These are phyloP conservation scores for Agrocybe chaxingu DNA, from an alignment of 768 basidiomycete genomes.

Conservation along the genomic window DNA sequence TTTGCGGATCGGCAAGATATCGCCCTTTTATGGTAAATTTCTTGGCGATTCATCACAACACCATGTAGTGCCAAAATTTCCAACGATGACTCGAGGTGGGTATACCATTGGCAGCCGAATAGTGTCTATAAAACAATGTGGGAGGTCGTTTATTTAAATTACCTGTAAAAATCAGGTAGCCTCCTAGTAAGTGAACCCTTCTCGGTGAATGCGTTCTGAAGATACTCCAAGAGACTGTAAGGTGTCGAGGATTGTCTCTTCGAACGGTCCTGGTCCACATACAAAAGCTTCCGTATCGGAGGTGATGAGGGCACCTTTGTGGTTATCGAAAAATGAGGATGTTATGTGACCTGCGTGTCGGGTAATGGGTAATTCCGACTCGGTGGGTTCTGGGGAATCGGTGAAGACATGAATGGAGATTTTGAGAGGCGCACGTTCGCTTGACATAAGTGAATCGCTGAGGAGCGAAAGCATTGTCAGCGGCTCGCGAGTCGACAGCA, in stretches of 20 bases:
- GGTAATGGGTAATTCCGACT: slow-evolving; percentile 3
- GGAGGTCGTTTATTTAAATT: no score
- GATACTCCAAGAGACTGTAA: slow-evolving; percentile 34
- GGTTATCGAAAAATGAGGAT: slow-evolving; percentile 21
- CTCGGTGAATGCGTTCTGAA: slow-evolving; percentile 27
- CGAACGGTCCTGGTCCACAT: slow-evolving; percentile 50
- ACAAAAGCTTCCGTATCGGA: slow-evolving; percentile 33
- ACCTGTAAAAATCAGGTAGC: no score
- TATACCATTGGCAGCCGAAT: no score
- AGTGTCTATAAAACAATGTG: no score
- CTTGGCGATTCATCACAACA: no score
- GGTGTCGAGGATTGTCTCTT: slow-evolving; percentile 30
- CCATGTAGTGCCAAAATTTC: no score
- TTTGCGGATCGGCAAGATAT: no score
- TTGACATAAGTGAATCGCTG: slow-evolving; percentile 18
- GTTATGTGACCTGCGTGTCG: slow-evolving; percentile 7
- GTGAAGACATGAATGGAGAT: slow-evolving; percentile 42
- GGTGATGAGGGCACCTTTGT: slow-evolving; percentile 11
- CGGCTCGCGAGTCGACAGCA: slow-evolving; percentile 53
- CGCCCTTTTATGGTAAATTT: no score
- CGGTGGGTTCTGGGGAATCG: slow-evolving; percentile 2
- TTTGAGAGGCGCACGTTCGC: slow-evolving; percentile 10
- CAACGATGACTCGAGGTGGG: no score
- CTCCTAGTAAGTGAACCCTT: slow-evolving; percentile 29
- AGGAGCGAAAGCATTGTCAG: slow-evolving; percentile 46